Conservation (phyloP, 306 rosid genomes). For the Sophora flavescens region DNA sequence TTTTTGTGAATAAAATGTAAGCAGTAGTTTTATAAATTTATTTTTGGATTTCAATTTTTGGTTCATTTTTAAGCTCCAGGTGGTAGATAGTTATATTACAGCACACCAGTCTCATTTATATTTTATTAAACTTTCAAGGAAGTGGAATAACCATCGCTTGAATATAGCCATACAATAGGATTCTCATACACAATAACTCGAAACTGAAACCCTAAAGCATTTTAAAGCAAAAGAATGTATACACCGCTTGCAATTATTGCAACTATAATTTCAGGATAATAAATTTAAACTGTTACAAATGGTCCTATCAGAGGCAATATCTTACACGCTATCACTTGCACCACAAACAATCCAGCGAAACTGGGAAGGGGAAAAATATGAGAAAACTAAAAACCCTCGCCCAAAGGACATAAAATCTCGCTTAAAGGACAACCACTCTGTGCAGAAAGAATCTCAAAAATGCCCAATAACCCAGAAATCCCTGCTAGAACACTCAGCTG, state of each 20-base stretch:
- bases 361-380: conserved; percentile 55
- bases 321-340: conserved; percentile 56
- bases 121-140: neutral
- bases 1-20: neutral
- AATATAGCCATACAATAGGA: neutral
- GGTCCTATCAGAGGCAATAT: conserved; percentile 53
- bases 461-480: conserved; percentile 70
- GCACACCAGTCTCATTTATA: neutral
- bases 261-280: conserved; percentile 49
- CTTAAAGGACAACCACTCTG: conserved; percentile 70
- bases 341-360: conserved; percentile 58
- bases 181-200: neutral
- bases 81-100: neutral
- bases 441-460: conserved; percentile 81
- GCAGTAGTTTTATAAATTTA: neutral
- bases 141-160: neutral
- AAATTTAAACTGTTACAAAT: conserved; percentile 57
- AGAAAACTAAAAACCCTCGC: conserved; percentile 58
- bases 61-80: neutral
- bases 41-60: neutral
- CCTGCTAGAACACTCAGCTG: conserved; percentile 64
- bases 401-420: conserved; percentile 60
- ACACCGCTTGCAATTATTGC: conserved; percentile 56
- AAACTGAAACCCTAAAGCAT: conserved; percentile 19
- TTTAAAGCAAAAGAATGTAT: conserved; percentile 35